phyloP scores from a whole-genome alignment of 2,329 filamentous ascomycete species.

The Alternaria gaisen region DNA sequence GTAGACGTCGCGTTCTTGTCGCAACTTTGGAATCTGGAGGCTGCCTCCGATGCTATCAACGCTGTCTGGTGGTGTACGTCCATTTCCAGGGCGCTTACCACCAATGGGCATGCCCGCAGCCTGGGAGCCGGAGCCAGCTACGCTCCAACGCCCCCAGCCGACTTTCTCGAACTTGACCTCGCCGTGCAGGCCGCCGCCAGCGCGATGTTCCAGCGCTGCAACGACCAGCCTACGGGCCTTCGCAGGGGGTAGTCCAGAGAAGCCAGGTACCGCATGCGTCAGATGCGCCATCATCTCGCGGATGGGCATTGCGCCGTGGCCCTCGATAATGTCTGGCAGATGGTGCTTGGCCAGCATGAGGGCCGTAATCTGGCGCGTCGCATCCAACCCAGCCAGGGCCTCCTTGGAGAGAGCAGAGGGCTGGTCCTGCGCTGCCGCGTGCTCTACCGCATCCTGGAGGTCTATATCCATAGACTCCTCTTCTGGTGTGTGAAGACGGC shows the following conservation, averaged over 20 bases:
- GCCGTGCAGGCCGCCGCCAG: slow-evolving; percentile 67
- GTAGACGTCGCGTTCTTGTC: slow-evolving; percentile 50
- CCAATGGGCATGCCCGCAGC: slow-evolving; percentile 55
- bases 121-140: slow-evolving; percentile 59
- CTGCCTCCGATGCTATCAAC: slow-evolving; percentile 51
- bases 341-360: slow-evolving; percentile 87
- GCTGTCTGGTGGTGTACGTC: slow-evolving; percentile 62
- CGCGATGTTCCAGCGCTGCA: slow-evolving; percentile 84
- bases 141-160: slow-evolving; percentile 97
- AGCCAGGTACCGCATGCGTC: slow-evolving; percentile 91
- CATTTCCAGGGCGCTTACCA: slow-evolving; percentile 41
- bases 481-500: slow-evolving; percentile 56
- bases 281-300: slow-evolving; percentile 95
- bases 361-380: slow-evolving; percentile 83
- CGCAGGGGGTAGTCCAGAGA: slow-evolving; percentile 84
- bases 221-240: slow-evolving; percentile 93
- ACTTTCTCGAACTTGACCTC: slow-evolving; percentile 93
- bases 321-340: slow-evolving; percentile 87
- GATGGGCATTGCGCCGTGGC: slow-evolving; percentile 90
- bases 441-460: slow-evolving; percentile 73
- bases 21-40: slow-evolving; percentile 57
- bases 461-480: slow-evolving; percentile 79
- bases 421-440: slow-evolving; percentile 57
- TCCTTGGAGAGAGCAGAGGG: slow-evolving; percentile 57
- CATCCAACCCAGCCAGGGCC: slow-evolving; percentile 69